Evolutionary conservation across 2,329 filamentous ascomycete genomes (phyloP), one percentile per base, ranked within the genome.

Genomic region (Byssoonygena ceratinophila): DNA sequence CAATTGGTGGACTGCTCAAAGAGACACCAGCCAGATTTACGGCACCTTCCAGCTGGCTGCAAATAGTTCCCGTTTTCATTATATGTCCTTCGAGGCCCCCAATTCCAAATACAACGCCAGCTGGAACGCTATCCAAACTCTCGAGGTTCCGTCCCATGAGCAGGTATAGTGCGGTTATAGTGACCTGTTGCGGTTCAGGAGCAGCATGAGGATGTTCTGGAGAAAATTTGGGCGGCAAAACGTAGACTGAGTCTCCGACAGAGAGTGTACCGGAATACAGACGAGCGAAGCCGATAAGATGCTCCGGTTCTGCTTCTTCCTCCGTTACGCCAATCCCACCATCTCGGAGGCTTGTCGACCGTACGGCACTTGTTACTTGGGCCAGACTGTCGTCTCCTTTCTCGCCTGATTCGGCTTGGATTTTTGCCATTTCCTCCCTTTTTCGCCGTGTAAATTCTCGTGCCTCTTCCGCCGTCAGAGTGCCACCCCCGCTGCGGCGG

Each of bases 101-200:
- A 51, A 98, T 92, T 22, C 92, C 92, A 64, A 98, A 97, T 3
- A 98, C 85, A 6, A 94, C 90, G 40, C 92, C 92, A 0, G 92
- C 91, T 4, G 91, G 91, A 0, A 97, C 91, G 0, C 84, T 85
- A 14, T 81, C 78, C 0, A 98, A 78, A 1, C 84, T 78, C 64
- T 97, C 91, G 3, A 98, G 74, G 54, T 85, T 85, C 54, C 91
- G 80, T 27, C 92, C 92, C 92, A 98, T 98, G 51, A 98, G 81
- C 66, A 98, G 83, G 68, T 98, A 98, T 1, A 98, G 75, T 1
- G 87, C 87, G 14, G 83, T 90, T 47, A 98, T 82, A 0, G 81
- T 91, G 34, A 94, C 83, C 64, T 90, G 89, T 59, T 85, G 79
- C 0, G 90, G 89, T 57, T 83, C 79, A 0, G 89, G 87, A 14